Evolutionary conservation across 2,329 filamentous ascomycete genomes (phyloP).

Genomic region (Hypoxylon sp.): DNA sequence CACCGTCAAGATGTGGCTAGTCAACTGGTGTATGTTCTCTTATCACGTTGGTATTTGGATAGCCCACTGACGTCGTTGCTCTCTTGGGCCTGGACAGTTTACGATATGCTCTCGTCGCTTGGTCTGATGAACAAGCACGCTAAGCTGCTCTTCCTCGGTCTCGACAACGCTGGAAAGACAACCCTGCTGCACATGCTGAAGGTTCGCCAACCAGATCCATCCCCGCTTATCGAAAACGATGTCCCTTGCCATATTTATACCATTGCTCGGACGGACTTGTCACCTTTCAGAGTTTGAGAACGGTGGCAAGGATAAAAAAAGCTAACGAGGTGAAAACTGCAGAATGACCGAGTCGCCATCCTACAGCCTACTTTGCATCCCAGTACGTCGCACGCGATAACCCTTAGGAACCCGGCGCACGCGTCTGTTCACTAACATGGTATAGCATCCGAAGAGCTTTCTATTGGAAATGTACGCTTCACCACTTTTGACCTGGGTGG

Average conservation of each 20-base stretch:
- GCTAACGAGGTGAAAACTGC: constrained; percentile 30
- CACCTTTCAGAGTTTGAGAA: constrained; percentile 19
- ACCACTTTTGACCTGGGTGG: constrained; percentile 94
- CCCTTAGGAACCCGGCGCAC: constrained; percentile 31
- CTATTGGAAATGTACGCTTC: constrained; percentile 93
- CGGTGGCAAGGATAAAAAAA: constrained; percentile 4
- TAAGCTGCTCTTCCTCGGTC: constrained; percentile 91
- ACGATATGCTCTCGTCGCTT: constrained; percentile 87
- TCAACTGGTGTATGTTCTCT: constrained; percentile 87
- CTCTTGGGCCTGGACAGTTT: constrained; percentile 67
- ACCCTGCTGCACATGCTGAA: constrained; percentile 96
- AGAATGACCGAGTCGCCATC: constrained; percentile 94
- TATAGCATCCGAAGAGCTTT: constrained; percentile 87
- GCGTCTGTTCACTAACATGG: constrained; percentile 43
- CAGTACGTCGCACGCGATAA: constrained; percentile 68
- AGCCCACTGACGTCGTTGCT: constrained; percentile 43
- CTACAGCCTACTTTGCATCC: constrained; percentile 92
- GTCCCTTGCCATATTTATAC: constrained; percentile 9
- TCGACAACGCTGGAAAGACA: constrained; percentile 95
- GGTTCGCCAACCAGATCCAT: constrained; percentile 62
- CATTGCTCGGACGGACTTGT: neutral
- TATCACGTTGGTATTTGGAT: constrained; percentile 22
- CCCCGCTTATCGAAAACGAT: constrained; percentile 19
- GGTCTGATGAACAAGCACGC: constrained; percentile 95
- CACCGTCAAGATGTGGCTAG: constrained; percentile 80